Evolutionary conservation across 179 eudicot species (phyloP).

Genomic region (Silene noctiflora): DNA sequence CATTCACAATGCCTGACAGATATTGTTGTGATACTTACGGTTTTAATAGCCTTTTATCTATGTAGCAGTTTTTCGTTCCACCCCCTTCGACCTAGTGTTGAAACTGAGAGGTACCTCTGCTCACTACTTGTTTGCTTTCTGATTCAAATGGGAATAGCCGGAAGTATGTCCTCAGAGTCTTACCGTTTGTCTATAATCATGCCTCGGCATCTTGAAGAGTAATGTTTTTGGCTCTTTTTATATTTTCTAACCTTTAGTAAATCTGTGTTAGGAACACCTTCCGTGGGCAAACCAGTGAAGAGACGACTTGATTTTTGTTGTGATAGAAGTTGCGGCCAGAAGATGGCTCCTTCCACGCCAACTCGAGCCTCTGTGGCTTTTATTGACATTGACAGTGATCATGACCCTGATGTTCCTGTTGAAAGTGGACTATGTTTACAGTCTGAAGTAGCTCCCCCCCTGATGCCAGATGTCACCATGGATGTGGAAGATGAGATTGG

Average conservation of each 20-base stretch:
- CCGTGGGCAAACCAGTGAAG: constrained; percentile 28
- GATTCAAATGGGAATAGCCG: background rate
- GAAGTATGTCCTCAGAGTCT: background rate
- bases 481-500: constrained; percentile 9
- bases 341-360: constrained; percentile 59
- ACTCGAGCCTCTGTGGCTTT: constrained; percentile 28
- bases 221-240: background rate
- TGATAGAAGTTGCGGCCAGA: constrained; percentile 32
- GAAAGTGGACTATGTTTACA: constrained; percentile 7
- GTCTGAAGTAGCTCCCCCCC: background rate
- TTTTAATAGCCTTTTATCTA: background rate
- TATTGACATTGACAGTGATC: constrained; percentile 47
- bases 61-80: background rate
- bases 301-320: constrained; percentile 37
- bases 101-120: background rate
- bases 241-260: constrained; percentile 5
- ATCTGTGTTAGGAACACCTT: constrained; percentile 28
- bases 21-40: background rate
- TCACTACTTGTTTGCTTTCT: background rate
- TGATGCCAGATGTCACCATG: background rate
- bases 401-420: constrained; percentile 29
- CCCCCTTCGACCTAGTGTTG: background rate
- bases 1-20: background rate
- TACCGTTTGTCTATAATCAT: background rate
- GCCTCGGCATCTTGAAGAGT: background rate